phyloP scores from a whole-genome alignment of 192 early-diverging fungal species.

The Coemansia sp. region DNA sequence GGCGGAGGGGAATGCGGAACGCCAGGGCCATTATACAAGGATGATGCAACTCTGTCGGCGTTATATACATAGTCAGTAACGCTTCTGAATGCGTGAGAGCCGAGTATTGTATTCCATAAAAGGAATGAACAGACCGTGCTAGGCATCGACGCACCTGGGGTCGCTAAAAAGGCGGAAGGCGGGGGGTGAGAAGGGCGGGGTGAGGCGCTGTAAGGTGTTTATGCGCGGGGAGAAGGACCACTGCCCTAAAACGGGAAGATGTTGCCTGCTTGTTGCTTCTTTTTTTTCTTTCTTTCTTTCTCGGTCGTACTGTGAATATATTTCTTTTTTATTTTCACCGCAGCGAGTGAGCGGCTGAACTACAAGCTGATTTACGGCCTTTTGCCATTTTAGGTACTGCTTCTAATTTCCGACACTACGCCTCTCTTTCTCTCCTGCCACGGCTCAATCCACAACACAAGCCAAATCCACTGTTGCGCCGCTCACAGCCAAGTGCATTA shows the following conservation, averaged over 20 bases:
- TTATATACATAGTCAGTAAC: not conserved
- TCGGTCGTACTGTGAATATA: not conserved
- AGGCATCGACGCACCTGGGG: not conserved
- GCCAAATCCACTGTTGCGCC: slow-evolving; percentile 3
- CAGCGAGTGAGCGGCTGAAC: slow-evolving; percentile 4
- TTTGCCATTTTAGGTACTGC: slow-evolving; percentile 4
- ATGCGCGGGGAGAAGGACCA: not conserved
- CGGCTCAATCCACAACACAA: slow-evolving; percentile 6
- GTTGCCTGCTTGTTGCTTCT: not conserved
- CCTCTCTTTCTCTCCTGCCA: slow-evolving; percentile 6
- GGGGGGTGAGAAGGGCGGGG: not conserved
- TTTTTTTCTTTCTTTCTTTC: not conserved
- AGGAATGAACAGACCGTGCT: not conserved
- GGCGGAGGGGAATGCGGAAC: not conserved
- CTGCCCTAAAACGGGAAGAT: slow-evolving; percentile 1
- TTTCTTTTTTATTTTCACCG: not conserved
- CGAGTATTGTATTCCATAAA: slow-evolving; percentile 1
- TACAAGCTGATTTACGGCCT: not conserved
- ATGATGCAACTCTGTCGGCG: not conserved
- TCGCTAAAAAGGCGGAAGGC: slow-evolving; percentile 7
- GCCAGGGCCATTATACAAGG: not conserved
- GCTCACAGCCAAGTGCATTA: not conserved
- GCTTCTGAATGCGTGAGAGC: not conserved
- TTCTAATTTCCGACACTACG: not conserved
- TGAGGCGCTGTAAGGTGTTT: not conserved